These are phyloP conservation scores for Evansstolkia leycettana DNA, from an alignment of 495 filamentous ascomycete genomes.

Conservation along the genomic window DNA sequence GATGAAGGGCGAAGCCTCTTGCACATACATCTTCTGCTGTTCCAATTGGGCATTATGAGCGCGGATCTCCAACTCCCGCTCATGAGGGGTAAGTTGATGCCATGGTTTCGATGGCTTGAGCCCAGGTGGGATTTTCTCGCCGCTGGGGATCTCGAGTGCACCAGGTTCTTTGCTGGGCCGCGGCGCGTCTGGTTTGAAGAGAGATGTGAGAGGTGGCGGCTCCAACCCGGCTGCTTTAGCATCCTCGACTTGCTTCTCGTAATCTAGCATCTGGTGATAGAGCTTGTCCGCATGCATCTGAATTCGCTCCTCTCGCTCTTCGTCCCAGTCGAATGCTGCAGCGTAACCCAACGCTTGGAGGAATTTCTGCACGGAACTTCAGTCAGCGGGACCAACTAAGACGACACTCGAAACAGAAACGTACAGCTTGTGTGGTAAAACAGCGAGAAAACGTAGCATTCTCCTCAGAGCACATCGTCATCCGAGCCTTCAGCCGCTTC, in stretches of 20 bases:
- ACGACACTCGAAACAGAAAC: conserved; percentile 12
- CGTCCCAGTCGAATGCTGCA: conserved; percentile 44
- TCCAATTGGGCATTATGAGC: conserved; percentile 48
- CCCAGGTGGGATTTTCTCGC: conserved; percentile 20
- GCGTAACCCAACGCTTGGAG: conserved; percentile 88
- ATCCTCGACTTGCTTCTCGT: conserved; percentile 55
- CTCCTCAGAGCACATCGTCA: conserved; percentile 66
- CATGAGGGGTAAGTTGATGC: conserved; percentile 45
- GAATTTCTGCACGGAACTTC: conserved; percentile 50
- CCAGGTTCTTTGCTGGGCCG: conserved; percentile 1
- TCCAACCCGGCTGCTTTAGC: conserved; percentile 49
- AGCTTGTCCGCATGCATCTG: conserved; percentile 91
- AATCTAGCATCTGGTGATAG: conserved; percentile 72
- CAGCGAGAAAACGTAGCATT: conserved; percentile 63
- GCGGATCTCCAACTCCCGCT: conserved; percentile 54
- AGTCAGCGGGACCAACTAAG: background rate
- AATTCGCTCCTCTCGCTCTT: conserved; percentile 70
- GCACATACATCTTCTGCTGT: conserved; percentile 41
- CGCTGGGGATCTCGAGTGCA: conserved; percentile 22
- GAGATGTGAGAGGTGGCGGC: conserved; percentile 24
- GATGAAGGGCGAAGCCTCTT: conserved; percentile 40
- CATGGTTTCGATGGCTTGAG: conserved; percentile 39
- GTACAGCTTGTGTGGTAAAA: conserved; percentile 67
- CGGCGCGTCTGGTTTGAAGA: conserved; percentile 25
- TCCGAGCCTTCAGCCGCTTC: conserved; percentile 31